Conservation (phyloP, 1,284 basidiomycete genomes). For the Cutaneotrichosporon arboriforme region DNA sequence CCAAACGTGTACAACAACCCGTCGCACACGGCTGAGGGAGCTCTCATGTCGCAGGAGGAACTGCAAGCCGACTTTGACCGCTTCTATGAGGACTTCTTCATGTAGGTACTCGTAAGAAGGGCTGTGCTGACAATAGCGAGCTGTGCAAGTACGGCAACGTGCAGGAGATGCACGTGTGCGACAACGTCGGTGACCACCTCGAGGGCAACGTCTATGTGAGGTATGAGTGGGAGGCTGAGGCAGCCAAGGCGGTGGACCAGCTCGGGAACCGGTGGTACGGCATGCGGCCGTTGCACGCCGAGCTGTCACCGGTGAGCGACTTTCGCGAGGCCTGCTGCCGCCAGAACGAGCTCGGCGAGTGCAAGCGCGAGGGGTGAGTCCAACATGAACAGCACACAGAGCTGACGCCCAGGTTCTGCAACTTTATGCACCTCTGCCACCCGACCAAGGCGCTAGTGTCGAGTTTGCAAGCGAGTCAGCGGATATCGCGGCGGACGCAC, state of each 20-base stretch:
- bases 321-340: slow-evolving; percentile 98
- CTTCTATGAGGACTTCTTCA: slow-evolving; percentile 91
- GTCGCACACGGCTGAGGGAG: slow-evolving; percentile 76
- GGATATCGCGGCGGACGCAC: slow-evolving; percentile 63
- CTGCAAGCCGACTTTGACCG: slow-evolving; percentile 94
- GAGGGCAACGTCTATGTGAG: slow-evolving; percentile 98
- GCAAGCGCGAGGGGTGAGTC: slow-evolving; percentile 74
- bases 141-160: slow-evolving; percentile 91
- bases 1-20: slow-evolving; percentile 99
- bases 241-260: slow-evolving; percentile 84
- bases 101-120: slow-evolving; percentile 42
- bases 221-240: slow-evolving; percentile 98
- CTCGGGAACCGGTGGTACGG: slow-evolving; percentile 98
- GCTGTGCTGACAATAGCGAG: slow-evolving; percentile 51
- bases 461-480: slow-evolving; percentile 72
- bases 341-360: slow-evolving; percentile 96
- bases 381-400: no score
- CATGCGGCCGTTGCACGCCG: slow-evolving; percentile 93
- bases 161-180: slow-evolving; percentile 94
- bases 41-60: slow-evolving; percentile 59
- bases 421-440: slow-evolving; percentile 95
- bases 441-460: slow-evolving; percentile 75
- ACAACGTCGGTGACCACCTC: slow-evolving; percentile 98
- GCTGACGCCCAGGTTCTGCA: slow-evolving; percentile 66
- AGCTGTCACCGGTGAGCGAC: slow-evolving; percentile 96